These are phyloP conservation scores for Rhynchospora breviuscula DNA, from an alignment of 176 grass and related monocot species.

Conservation along the genomic window DNA sequence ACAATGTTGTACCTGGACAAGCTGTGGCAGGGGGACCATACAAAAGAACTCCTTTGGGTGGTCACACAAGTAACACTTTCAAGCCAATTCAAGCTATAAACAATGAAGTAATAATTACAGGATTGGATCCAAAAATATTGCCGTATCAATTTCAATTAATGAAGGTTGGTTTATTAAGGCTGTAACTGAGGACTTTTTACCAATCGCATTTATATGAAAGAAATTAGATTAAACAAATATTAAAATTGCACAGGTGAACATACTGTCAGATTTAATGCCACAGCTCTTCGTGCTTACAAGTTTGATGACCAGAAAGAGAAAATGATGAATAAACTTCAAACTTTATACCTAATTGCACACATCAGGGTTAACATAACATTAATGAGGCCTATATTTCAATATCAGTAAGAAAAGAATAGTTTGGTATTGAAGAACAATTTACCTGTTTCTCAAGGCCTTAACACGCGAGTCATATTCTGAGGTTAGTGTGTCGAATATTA, in stretches of 20 bases:
- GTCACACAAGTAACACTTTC: conserved; percentile 17
- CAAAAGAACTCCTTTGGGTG: conserved; percentile 89
- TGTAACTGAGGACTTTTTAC: neutral
- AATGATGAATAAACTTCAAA: no score
- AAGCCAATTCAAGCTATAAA: conserved; percentile 10
- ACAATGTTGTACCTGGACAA: conserved; percentile 58
- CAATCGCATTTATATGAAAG: neutral
- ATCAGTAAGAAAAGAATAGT: neutral
- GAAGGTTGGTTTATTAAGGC: neutral
- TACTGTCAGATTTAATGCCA: no score
- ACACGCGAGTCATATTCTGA: conserved; percentile 82
- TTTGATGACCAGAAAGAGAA: no score
- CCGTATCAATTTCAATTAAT: neutral
- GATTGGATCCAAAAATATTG: neutral
- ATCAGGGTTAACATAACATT: no score
- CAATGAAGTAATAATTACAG: neutral
- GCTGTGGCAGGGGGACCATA: no score
- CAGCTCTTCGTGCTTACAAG: no score
- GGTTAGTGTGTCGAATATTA: conserved; percentile 77
- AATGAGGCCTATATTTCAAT: neutral
- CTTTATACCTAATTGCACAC: no score
- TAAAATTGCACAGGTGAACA: neutral
- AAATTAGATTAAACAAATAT: neutral
- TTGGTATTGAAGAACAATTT: neutral
- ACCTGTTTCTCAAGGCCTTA: conserved; percentile 92